phyloP scores from a whole-genome alignment of 75 land plant genomes.

The Azolla pinnata region DNA sequence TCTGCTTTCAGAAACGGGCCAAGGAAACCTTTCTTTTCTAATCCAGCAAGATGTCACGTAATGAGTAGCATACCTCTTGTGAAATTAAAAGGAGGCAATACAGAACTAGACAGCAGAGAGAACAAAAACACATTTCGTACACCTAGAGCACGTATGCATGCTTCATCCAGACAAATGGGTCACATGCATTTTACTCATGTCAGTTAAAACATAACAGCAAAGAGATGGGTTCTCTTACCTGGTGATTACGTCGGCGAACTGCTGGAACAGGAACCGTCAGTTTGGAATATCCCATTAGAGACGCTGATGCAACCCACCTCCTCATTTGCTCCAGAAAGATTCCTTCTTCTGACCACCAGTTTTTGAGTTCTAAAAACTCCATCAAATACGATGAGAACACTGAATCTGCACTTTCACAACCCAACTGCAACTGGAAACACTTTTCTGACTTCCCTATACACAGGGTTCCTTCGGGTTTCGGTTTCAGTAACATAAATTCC shows the following conservation, averaged over 20 bases:
- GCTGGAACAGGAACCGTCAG: neutral
- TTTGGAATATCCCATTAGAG: neutral
- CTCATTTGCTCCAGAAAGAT: neutral
- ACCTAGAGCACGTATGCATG: too few species aligned
- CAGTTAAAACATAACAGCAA: too few species aligned
- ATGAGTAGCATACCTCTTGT: too few species aligned
- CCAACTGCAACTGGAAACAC: neutral
- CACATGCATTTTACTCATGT: too few species aligned
- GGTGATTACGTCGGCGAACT: neutral
- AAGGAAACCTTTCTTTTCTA: too few species aligned
- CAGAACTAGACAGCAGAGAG: too few species aligned
- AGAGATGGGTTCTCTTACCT: neutral
- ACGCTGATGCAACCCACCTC: neutral
- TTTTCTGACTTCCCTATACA: neutral
- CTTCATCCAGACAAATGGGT: too few species aligned
- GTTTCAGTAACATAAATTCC: neutral
- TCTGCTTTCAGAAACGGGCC: too few species aligned
- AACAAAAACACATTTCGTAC: too few species aligned
- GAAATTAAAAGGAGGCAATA: too few species aligned
- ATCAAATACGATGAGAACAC: neutral
- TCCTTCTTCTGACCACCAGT: conserved; percentile 1
- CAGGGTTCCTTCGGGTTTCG: neutral
- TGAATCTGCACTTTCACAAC: conserved; percentile 2
- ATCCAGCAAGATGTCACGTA: too few species aligned
- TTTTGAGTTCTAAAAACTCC: neutral